phyloP scores from a whole-genome alignment of 2,329 filamentous ascomycete species.

The Gremmenia infestans region DNA sequence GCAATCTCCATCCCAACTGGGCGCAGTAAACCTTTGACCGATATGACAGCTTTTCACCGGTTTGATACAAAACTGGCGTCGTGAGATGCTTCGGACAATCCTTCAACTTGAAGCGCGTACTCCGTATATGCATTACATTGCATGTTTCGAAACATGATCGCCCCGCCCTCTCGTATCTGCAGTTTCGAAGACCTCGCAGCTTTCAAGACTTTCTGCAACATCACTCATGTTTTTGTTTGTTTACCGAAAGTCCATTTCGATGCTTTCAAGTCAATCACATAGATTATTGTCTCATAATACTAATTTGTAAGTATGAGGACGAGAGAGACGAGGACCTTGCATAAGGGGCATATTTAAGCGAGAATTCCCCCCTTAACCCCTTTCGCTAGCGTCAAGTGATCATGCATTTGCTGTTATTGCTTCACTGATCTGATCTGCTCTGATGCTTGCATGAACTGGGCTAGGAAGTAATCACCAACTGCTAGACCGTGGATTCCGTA shows the following conservation, averaged over 20 bases:
- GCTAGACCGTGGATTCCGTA: constrained; percentile 38
- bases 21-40: background rate
- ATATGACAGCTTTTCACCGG: background rate
- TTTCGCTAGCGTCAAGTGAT: too few species aligned
- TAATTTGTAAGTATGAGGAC: too few species aligned
- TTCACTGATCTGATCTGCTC: background rate
- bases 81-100: background rate
- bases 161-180: background rate
- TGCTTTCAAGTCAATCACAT: too few species aligned
- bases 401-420: too few species aligned
- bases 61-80: background rate
- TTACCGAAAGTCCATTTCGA: too few species aligned
- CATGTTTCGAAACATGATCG: background rate
- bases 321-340: too few species aligned
- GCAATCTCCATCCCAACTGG: background rate
- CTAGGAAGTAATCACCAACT: constrained; percentile 35
- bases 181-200: background rate
- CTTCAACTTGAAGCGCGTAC: background rate
- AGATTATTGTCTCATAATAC: too few species aligned
- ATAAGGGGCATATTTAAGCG: too few species aligned
- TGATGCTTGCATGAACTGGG: constrained; percentile 29
- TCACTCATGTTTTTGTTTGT: background rate
- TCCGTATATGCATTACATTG: background rate
- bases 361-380: too few species aligned
- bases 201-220: background rate